Evolutionary conservation across 352 stramenopile genomes (phyloP).

Genomic region (Aphanomyces astaci): DNA sequence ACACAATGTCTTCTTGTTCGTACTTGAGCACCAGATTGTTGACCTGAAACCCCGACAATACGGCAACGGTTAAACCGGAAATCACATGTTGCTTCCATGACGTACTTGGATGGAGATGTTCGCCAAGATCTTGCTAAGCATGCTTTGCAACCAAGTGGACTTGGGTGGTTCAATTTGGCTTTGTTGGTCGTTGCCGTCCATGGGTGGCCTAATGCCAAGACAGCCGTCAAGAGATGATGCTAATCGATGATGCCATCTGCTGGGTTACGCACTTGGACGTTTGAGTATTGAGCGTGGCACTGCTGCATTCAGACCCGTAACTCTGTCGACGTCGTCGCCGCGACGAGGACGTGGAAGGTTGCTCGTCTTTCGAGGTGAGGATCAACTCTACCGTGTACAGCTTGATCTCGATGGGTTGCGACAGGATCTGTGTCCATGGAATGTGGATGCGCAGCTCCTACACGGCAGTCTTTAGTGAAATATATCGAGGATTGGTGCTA

Average conservation of each 20-base stretch:
- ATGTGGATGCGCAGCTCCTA: constrained; percentile 84
- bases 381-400: constrained; percentile 86
- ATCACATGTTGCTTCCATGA: too few species aligned
- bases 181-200: constrained; percentile 11
- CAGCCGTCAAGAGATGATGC: too few species aligned
- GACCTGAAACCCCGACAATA: constrained; percentile 30
- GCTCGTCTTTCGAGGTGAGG: constrained; percentile 43
- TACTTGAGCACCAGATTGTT: constrained; percentile 87
- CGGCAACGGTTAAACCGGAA: too few species aligned
- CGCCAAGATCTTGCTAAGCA: constrained; percentile 68
- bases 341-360: constrained; percentile 2
- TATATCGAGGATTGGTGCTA: too few species aligned
- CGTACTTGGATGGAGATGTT: constrained; percentile 68
- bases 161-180: constrained; percentile 70
- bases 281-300: constrained; percentile 7
- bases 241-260: too few species aligned
- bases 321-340: constrained; percentile 12
- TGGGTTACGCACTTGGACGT: constrained; percentile 21
- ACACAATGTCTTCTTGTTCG: constrained; percentile 78
- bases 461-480: too few species aligned
- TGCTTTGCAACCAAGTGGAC: constrained; percentile 70
- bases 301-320: constrained; percentile 15
- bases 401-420: constrained; percentile 81
- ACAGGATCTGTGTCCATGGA: constrained; percentile 81
- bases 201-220: neutral